phyloP scores from a whole-genome alignment of 192 early-diverging fungal genomes.

The Coemansia sp. region DNA sequence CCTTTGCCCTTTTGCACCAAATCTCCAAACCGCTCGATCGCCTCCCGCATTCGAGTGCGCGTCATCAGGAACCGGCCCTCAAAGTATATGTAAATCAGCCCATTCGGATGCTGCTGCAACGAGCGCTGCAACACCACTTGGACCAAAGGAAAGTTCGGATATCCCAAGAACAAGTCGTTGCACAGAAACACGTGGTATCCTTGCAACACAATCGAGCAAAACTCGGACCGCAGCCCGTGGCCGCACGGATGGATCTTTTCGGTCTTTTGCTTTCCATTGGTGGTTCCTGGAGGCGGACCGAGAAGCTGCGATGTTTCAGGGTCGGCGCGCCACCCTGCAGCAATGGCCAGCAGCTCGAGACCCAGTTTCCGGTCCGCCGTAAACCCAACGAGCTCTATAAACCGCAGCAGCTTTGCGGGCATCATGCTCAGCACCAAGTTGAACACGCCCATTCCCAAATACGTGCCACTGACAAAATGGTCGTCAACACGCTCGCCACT shows the following conservation, averaged over 20 bases:
- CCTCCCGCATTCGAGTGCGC: conserved; percentile 57
- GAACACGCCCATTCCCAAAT: conserved; percentile 75
- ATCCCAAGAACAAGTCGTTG: conserved; percentile 64
- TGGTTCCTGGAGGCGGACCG: conserved; percentile 13
- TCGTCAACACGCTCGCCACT: conserved; percentile 69
- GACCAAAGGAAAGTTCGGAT: conserved; percentile 66
- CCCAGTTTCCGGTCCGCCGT: conserved; percentile 72
- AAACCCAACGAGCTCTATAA: conserved; percentile 86
- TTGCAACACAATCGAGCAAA: conserved; percentile 72
- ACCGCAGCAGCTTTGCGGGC: conserved; percentile 66
- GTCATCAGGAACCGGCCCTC: conserved; percentile 64
- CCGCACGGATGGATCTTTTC: conserved; percentile 37
- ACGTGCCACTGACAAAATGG: conserved; percentile 78
- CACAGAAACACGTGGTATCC: conserved; percentile 78
- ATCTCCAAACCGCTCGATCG: conserved; percentile 60
- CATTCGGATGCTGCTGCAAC: conserved; percentile 60
- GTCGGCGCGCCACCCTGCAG: conserved; percentile 65
- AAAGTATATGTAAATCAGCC: conserved; percentile 74
- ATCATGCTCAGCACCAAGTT: conserved; percentile 77
- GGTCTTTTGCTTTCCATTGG: neutral
- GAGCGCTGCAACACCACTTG: conserved; percentile 57
- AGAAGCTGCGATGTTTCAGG: conserved; percentile 15
- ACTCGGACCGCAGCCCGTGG: conserved; percentile 70
- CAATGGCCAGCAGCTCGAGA: conserved; percentile 67
- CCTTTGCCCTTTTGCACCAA: conserved; percentile 17